These are phyloP conservation scores for Annulohypoxylon bovei DNA, from an alignment of 495 filamentous ascomycete genomes.

Conservation along the genomic window DNA sequence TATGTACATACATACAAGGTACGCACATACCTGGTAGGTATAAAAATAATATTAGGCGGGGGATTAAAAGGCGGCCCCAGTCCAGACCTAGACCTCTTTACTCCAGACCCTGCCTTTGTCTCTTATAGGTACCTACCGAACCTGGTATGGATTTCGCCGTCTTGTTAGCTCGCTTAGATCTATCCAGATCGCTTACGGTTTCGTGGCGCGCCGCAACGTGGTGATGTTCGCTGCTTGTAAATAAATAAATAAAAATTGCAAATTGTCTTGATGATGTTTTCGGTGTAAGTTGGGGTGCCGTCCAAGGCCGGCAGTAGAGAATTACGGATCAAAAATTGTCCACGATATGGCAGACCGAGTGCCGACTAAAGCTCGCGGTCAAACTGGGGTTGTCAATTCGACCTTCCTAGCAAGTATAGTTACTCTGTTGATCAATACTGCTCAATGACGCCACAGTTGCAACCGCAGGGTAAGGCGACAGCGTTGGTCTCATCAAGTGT, in stretches of 20 bases:
- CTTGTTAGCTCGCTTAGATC: constrained; percentile 25
- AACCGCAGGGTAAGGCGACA: constrained; percentile 27
- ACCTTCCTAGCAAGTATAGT: constrained; percentile 38
- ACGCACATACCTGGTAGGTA: not conserved
- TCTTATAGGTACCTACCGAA: constrained; percentile 37
- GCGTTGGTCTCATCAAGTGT: constrained; percentile 20
- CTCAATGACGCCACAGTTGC: constrained; percentile 40
- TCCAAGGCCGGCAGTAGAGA: not conserved
- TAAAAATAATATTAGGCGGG: constrained; percentile 9
- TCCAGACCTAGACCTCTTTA: constrained; percentile 17
- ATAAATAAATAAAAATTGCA: not conserved
- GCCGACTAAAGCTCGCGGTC: constrained; percentile 10
- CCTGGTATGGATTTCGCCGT: constrained; percentile 35
- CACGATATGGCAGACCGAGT: constrained; percentile 25
- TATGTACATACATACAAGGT: not conserved
- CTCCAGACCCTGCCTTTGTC: not conserved
- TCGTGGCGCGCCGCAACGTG: constrained; percentile 6
- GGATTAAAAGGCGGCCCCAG: not conserved
- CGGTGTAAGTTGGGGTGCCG: constrained; percentile 2
- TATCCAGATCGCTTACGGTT: constrained; percentile 37
- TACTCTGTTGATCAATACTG: constrained; percentile 31
- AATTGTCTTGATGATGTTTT: not conserved
- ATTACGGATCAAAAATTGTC: constrained; percentile 23
- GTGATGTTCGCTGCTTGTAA: not conserved
- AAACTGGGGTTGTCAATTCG: constrained; percentile 12